These are phyloP conservation scores for Sistotremastrum niveocremeum DNA, from an alignment of 768 basidiomycete species.

Conservation along the genomic window DNA sequence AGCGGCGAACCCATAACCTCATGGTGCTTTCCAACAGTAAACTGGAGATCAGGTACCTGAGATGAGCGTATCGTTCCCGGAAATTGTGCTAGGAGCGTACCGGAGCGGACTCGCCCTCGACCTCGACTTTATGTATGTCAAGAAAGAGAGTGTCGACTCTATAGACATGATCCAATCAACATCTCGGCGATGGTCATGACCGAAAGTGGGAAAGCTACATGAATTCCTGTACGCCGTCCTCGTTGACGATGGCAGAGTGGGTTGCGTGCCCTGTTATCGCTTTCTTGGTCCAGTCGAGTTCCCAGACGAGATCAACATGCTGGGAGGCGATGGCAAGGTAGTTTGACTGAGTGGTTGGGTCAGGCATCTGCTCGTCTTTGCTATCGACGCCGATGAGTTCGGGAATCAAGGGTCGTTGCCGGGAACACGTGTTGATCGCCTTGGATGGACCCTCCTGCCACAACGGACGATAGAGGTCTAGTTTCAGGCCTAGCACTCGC, in stretches of 20 bases:
- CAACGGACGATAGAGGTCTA: no score
- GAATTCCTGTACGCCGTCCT: conserved; percentile 39
- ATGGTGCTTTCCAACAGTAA: conserved; percentile 41
- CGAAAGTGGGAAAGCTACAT: conserved; percentile 31
- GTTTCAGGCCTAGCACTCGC: no score
- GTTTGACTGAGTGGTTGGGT: conserved; percentile 74
- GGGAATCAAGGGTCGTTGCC: no score
- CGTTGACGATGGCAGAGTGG: conserved; percentile 44
- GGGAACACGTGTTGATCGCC: no score
- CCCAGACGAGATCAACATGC: conserved; percentile 67
- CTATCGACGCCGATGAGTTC: no score
- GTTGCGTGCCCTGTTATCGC: conserved; percentile 51
- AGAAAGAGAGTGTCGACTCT: conserved; percentile 71
- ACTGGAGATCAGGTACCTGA: conserved; percentile 22
- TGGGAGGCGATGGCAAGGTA: conserved; percentile 51
- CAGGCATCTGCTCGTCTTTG: conserved; percentile 14
- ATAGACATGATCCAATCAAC: background rate
- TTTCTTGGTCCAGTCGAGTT: conserved; percentile 52
- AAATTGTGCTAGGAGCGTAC: conserved; percentile 22
- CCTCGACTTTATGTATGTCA: conserved; percentile 37
- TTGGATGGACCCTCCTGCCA: no score
- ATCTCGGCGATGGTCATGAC: background rate
- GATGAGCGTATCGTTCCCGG: background rate
- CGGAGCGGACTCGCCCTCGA: conserved; percentile 33
- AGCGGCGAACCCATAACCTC: conserved; percentile 69